Evolutionary conservation across 2,329 filamentous ascomycete species (phyloP), one percentile per base, ranked within the genome.

Genomic region (Penicillium sp.): DNA sequence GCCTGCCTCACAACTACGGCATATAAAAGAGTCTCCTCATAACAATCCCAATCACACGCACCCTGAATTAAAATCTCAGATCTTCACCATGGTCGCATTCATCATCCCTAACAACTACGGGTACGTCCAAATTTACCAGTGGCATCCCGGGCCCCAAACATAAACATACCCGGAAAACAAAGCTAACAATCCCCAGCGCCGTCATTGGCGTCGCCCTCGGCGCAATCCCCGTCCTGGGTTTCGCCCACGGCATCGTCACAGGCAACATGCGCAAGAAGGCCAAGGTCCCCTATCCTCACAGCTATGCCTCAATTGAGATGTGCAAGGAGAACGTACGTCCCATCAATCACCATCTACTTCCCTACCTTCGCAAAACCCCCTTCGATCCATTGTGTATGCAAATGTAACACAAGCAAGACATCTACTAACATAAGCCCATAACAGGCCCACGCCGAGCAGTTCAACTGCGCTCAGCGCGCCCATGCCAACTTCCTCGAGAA

Each of bases 401-500:
- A 10, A 3, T 38, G 4, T 13, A 28, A 9, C 11, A 10, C 18
- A 27, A 27, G 4, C 18, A 27, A 27, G 4, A 8, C 28, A 27
- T 12, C 12, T 27, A 41, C 35, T 52, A 35, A 47, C 34, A 38
- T 44, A 25, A 47, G 31, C 16, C 19, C 10, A 36, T 44, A 25
- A 36, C 54, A 74, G 71, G 56, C 67, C 52, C 68, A 66, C 40
- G 73, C 74, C 27, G 66, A 77, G 50, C 62, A 73, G 48, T 77
- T 77, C 67, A 77, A 77, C 63, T 76, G 75, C 69, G 79, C 78
- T 19, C 78, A 81, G 59, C 73, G 79, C 56, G 75, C 78, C 14
- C 79, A 82, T 71, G 72, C 73, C 62, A 83, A 84, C 67, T 82
- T 77, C 68, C 68, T 79, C 57, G 82, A 85, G 69, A 81, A 82